These are phyloP conservation scores for Phytophthora litchii DNA, from an alignment of 352 stramenopile genomes.

Conservation along the genomic window DNA sequence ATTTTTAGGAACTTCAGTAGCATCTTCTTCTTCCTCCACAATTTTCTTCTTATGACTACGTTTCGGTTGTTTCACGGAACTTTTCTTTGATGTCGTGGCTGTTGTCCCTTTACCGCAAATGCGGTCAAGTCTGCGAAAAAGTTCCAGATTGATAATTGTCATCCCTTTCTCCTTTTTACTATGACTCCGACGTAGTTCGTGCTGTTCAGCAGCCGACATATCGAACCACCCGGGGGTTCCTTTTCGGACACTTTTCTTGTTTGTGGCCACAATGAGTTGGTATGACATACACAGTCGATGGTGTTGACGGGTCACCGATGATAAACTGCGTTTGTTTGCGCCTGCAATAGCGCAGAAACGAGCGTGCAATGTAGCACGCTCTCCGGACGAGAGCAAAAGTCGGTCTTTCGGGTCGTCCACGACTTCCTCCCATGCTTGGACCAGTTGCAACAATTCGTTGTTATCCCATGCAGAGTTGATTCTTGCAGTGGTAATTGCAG, in stretches of 20 bases:
- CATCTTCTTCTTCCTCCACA: slow-evolving; percentile 14
- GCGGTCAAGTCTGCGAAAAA: slow-evolving; percentile 34
- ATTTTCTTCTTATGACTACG: slow-evolving; percentile 22
- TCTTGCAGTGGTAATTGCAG: neutral
- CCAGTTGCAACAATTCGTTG: slow-evolving; percentile 36
- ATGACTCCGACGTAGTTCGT: slow-evolving; percentile 29
- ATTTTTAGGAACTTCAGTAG: slow-evolving; percentile 7
- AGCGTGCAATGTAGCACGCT: slow-evolving; percentile 33
- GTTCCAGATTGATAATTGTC: slow-evolving; percentile 26
- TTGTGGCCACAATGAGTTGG: slow-evolving; percentile 38
- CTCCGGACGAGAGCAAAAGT: slow-evolving; percentile 18
- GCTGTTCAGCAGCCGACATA: slow-evolving; percentile 30
- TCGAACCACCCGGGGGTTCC: slow-evolving; percentile 39
- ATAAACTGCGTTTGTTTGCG: slow-evolving; percentile 22
- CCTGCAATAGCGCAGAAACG: slow-evolving; percentile 32
- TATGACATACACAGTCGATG: slow-evolving; percentile 40
- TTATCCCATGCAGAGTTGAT: slow-evolving; percentile 33
- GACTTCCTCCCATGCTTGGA: slow-evolving; percentile 39
- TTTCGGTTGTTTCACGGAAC: slow-evolving; percentile 1
- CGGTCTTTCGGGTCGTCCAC: slow-evolving; percentile 40
- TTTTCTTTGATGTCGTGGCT: neutral
- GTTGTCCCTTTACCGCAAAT: slow-evolving; percentile 23
- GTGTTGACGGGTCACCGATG: slow-evolving; percentile 35
- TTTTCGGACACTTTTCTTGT: slow-evolving; percentile 22
- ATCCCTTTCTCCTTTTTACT: slow-evolving; percentile 41